Percentiles rank a stretch among this genome's conserved stretches.
These are phyloP conservation scores for Diaporthe destruens DNA, from an alignment of 2,329 filamentous ascomycete genomes.

Conservation along the genomic window DNA sequence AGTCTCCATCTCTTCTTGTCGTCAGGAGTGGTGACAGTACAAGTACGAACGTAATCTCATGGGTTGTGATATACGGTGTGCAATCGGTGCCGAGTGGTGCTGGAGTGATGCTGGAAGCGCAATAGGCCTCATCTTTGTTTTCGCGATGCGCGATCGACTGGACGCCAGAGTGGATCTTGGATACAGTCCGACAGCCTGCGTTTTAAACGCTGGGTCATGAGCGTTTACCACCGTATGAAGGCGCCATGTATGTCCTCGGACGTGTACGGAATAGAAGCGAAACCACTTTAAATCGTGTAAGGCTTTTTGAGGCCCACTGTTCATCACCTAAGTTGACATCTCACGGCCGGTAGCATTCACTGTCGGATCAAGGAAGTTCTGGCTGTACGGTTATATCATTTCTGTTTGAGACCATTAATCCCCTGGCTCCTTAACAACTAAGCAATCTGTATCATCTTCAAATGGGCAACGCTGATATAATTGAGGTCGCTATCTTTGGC, in stretches of 20 bases:
- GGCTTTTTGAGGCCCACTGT: too few species aligned
- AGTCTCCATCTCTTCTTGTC: not conserved
- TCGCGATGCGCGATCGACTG: too few species aligned
- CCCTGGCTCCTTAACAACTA: not conserved
- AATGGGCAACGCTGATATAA: not conserved
- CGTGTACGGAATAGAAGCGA: too few species aligned
- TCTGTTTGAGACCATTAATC: not conserved
- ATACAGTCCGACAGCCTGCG: not conserved
- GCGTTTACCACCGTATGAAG: too few species aligned
- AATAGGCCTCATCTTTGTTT: not conserved
- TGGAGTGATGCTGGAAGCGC: not conserved
- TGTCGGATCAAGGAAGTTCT: too few species aligned
- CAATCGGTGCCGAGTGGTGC: not conserved
- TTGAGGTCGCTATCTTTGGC: not conserved
- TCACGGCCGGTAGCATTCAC: not conserved
- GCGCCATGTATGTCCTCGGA: too few species aligned
- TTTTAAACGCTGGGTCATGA: not conserved
- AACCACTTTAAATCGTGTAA: too few species aligned
- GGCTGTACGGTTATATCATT: too few species aligned
- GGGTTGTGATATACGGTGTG: not conserved
- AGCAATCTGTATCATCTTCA: too few species aligned
- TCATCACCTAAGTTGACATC: not conserved
- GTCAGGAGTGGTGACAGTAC: not conserved
- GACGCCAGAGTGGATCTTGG: not conserved
- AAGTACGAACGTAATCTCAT: not conserved